These are phyloP conservation scores for Erigeron canadensis DNA, from an alignment of 129 eudicot genomes.

Conservation along the genomic window DNA sequence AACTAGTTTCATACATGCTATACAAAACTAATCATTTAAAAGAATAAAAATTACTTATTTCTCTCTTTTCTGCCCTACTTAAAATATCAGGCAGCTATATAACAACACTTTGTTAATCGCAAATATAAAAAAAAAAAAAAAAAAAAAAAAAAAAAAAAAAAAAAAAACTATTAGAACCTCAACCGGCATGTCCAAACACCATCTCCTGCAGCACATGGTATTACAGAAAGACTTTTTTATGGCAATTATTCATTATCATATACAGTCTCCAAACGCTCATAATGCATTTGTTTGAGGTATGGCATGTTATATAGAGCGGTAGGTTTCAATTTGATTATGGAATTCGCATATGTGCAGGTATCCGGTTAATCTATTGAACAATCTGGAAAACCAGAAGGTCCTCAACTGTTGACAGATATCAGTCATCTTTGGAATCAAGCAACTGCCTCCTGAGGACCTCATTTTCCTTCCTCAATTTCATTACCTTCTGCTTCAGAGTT, in stretches of 20 bases:
- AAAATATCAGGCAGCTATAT: too few relatives aligned
- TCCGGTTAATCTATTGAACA: constrained; percentile 1
- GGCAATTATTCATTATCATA: neutral
- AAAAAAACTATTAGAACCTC: too few relatives aligned
- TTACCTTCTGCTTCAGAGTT: constrained; percentile 66
- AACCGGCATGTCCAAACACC: neutral
- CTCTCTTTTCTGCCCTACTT: too few relatives aligned
- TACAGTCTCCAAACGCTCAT: neutral
- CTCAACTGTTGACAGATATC: constrained; percentile 16
- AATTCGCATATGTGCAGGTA: neutral
- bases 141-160: too few relatives aligned
- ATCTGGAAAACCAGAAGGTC: constrained; percentile 9
- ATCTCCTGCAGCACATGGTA: neutral
- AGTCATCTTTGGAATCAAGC: constrained; percentile 32
- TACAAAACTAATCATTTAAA: too few relatives aligned
- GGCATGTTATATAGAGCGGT: neutral
- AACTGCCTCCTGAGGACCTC: constrained; percentile 59
- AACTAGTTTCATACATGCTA: too few relatives aligned
- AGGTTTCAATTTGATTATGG: neutral
- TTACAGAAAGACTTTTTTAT: neutral
- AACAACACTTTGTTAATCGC: too few relatives aligned
- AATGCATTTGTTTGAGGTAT: constrained; percentile 12
- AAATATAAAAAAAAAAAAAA: too few relatives aligned
- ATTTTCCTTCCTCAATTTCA: constrained; percentile 71
- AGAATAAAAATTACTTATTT: too few relatives aligned